Evolutionary conservation across 768 basidiomycete species (phyloP), one percentile per base, ranked within the genome.

Genomic region (Suillus alpinus): DNA sequence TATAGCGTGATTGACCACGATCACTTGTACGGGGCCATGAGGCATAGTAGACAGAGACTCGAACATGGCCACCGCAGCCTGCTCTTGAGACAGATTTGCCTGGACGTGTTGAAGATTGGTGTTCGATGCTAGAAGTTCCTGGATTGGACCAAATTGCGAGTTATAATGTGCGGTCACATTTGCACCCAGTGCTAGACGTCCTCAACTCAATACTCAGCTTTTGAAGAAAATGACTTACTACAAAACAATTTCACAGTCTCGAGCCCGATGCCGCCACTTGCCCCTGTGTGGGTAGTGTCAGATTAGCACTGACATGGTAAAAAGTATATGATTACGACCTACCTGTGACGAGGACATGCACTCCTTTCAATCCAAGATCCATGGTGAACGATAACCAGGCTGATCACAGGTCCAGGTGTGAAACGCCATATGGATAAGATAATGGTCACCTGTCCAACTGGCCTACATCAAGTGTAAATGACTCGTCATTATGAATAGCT

Each of bases 311-410:
- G 8, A 10, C 14, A 53, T 37, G 4, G 20, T 8, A 16, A 34
- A 44, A 37, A 5, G 20, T 16, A 34, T 36, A 29, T 9, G 0
- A 23, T 32, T 12, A 26, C 44, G 50, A 86, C 88, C 88, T 61
- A 86, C 88, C 88, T 61, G 88, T 89, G 32, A 90, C 78, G 18
- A 91, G 78, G 41, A 89, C 87, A 69, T 90, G 88, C 8, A 87
- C 83, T 59, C 73, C 78, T 57, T 81, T 70, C 55, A 91, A 75
- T 23, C 78, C 82, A 5, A 91, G 74, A 69, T 91, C 86, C 81
- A 82, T 82, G 34, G n/a, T 23, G 36, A 23, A 37, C 23, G 36
- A 52, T 52, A 34, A 52, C 6, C 29, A 50, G 10, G 31, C 18
- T 29, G 29, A 20, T 16, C 13, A n/a, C 20, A 29, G 18, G 18